Evolutionary conservation across 2,329 filamentous ascomycete species (phyloP), one percentile per base, ranked within the genome.

Genomic region (Tothia fuscella): DNA sequence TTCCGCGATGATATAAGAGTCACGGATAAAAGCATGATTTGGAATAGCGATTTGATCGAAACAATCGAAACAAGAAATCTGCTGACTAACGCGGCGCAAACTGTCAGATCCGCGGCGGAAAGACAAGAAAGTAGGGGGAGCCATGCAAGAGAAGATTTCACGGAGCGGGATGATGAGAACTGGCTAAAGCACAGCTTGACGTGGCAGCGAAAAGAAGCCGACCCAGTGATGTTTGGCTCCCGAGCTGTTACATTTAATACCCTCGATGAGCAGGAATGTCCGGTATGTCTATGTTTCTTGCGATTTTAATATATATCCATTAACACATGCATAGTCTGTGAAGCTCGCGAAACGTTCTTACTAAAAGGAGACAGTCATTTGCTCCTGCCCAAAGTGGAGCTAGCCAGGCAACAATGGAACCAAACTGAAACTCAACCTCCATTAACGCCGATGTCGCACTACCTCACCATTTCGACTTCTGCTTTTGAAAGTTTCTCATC

Each of bases 171-270:
- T 45, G 62, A 69, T 48, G 52, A 53, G 21, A 42, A 53, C 40
- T 68, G 64, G 63, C 58, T 68, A 63, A 64, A 60, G 53, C 66
- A 69, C 56, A 67, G 59, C 46, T 44, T 69, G 46, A 66, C 56
- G 17, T 70, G 66, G 66, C 65, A 68, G 53, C 47, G 41, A 28
- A 51, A 48, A 13, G 52, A 60, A 4, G 63, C 58, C 0, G 55
- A 62, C 7, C 55, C 60, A 4, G 64, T 69, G 2, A 51, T 48
- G 45, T 55, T 64, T 47, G 62, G 60, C 22, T 67, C 61, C 43
- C 57, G 66, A 38, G 56, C 44, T 12, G 67, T 70, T 19, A 51
- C 55, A 17, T 58, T 63, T 57, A 48, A 50, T 24, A 68, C 66
- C 10, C 47, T 69, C 48, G 64, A 69, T 57, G 60, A 66, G 52